Percentiles rank a stretch among this genome's conserved stretches.
These are phyloP conservation scores for Trametes hirsuta DNA, from an alignment of 1,284 basidiomycete genomes.

Conservation along the genomic window DNA sequence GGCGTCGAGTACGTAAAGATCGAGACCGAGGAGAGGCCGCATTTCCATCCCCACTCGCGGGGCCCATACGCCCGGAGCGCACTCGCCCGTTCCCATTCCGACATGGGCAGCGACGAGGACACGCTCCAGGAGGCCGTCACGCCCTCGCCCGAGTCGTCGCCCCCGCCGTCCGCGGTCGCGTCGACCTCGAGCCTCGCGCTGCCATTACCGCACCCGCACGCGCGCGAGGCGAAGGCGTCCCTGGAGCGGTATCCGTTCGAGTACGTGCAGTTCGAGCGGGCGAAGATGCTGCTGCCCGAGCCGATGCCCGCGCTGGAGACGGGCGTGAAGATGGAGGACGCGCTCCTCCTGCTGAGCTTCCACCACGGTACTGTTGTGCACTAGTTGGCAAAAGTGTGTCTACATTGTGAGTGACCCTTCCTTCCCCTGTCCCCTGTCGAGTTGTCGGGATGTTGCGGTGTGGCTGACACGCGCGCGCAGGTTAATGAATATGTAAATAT, in stretches of 20 bases:
- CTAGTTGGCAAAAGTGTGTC: constrained; percentile 35
- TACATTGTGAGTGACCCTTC: constrained; percentile 5
- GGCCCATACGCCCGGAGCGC: constrained; percentile 30
- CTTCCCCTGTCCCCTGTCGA: not conserved
- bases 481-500: constrained; percentile 15
- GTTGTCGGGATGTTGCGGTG: not conserved
- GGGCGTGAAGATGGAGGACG: constrained; percentile 63
- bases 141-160: constrained; percentile 61
- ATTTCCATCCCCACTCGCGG: constrained; percentile 14
- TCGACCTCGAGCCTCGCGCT: constrained; percentile 24
- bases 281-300: constrained; percentile 27
- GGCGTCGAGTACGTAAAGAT: constrained; percentile 45
- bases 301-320: constrained; percentile 32
- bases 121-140: constrained; percentile 74
- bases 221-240: constrained; percentile 26
- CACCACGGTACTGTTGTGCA: constrained; percentile 61
- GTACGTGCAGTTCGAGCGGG: constrained; percentile 31
- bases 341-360: constrained; percentile 69
- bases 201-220: constrained; percentile 22
- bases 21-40: constrained; percentile 35
- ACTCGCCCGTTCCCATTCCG: constrained; percentile 43
- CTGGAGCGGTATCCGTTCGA: constrained; percentile 34
- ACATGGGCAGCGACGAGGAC: constrained; percentile 62
- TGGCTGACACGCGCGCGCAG: not conserved
- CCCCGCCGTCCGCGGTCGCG: constrained; percentile 39